Evolutionary conservation across 768 basidiomycete genomes (phyloP).

Genomic region (Grammothele lineata): DNA sequence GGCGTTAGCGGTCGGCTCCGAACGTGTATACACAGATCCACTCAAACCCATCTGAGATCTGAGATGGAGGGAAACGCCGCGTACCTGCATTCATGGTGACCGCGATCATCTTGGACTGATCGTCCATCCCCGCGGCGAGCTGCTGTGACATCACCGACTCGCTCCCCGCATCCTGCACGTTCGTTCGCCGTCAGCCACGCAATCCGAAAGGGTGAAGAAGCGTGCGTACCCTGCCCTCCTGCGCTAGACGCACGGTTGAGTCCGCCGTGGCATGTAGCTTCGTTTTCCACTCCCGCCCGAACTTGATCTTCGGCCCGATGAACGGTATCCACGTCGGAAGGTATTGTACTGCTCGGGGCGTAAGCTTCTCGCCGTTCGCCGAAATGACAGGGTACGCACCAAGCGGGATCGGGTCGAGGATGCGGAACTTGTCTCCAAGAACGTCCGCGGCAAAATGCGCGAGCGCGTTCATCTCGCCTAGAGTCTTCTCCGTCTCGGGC

Average conservation of each 20-base stretch:
- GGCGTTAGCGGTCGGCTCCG: too few relatives aligned
- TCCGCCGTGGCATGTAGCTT: constrained; percentile 14
- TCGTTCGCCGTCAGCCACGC: too few relatives aligned
- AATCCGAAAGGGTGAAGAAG: too few relatives aligned
- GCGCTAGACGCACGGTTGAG: constrained; percentile 9
- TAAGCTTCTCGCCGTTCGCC: too few relatives aligned
- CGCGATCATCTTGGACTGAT: constrained; percentile 16
- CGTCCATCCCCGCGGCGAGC: constrained; percentile 11
- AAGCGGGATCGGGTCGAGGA: constrained; percentile 10
- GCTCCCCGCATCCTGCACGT: too few relatives aligned
- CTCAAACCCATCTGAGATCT: too few relatives aligned
- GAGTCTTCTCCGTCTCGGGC: constrained; percentile 3
- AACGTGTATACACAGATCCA: too few relatives aligned
- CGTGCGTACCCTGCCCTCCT: constrained; percentile 12
- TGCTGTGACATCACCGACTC: constrained; percentile 9
- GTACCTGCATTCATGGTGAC: constrained; percentile 19
- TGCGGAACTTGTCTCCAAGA: constrained; percentile 15
- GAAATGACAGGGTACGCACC: too few relatives aligned
- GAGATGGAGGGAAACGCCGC: too few relatives aligned
- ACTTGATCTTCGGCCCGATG: constrained; percentile 9
- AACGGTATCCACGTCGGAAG: constrained; percentile 1
- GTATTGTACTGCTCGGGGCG: neutral
- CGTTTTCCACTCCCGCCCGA: constrained; percentile 12
- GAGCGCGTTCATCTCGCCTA: constrained; percentile 14
- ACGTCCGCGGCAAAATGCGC: constrained; percentile 17